Base-by-base conservation (phyloP, 345 rosid genomes). In the Syzygium aromaticum region DNA sequence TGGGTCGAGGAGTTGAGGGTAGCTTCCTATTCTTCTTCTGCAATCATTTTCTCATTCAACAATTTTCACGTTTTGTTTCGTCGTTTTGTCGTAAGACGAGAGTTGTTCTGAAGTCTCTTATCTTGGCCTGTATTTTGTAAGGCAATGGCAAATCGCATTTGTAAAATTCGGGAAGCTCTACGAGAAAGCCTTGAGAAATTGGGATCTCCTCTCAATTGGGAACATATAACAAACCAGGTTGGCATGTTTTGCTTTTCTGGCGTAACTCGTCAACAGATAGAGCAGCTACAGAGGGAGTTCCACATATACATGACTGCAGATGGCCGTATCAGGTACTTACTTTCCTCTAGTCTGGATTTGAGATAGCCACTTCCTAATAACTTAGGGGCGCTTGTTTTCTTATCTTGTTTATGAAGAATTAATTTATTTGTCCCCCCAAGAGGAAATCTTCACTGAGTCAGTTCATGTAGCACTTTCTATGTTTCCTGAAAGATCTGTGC, bases 191-290 rank as follows among this genome's bases (percentile, higher is more conserved):
- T 96, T 21, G 98, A 96, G 88, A 94, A 95, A 38, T 87, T 94
- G 91, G 98, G 97, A 11, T 97, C 99, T 2, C 93, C 96, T 10
- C 90, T 96, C 85, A 88, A 96, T 51, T 95, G 99, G 99, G 93
- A 95, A 93, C 98, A 97, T 89, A 91, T 97, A 61, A 95, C 99
- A 38, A 92, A 97, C 63, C 99, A 97, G 98, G 99, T 96, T 88
- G 98, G 99, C 28, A 96, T 95, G 99, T 97, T 97, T 85, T 97
- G 99, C 93, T 96, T 93, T 89, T 96, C 98, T 88, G 99, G 98
- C 33, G 53, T 96, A 93, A 93, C 97, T 51, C 99, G 97, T 1
- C 97, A 92, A 90, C 98, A 96, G 64, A 98, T 96, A 51, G 98
- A 97, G 88, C 96, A 92, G 14, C 89, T 95, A 91, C 95, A 96